Evolutionary conservation across 2,329 filamentous ascomycete species (phyloP).

Genomic region (Cercospora nicotianae): DNA sequence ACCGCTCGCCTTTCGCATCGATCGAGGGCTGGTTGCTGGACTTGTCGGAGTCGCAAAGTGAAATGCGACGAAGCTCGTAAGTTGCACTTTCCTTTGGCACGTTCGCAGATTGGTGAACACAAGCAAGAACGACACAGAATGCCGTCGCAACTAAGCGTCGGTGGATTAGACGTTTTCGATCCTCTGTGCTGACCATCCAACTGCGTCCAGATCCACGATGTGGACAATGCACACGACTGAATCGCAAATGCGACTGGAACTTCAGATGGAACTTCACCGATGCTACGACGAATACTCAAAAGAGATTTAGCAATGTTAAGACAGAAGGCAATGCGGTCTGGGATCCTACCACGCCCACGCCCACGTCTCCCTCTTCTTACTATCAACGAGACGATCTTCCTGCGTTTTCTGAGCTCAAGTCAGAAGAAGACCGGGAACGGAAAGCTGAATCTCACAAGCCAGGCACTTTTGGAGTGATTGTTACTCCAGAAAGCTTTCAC

Average conservation of each 20-base stretch:
- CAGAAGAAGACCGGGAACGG: conserved; percentile 58
- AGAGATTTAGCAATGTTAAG: conserved; percentile 46
- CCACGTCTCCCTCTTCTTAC: conserved; percentile 7
- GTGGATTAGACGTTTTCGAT: not conserved
- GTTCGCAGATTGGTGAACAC: not conserved
- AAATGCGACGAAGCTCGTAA: conserved; percentile 31
- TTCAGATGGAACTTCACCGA: conserved; percentile 49
- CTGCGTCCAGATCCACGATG: conserved; percentile 22
- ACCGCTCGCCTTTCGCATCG: conserved; percentile 52
- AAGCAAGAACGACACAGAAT: conserved; percentile 23
- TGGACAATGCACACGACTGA: conserved; percentile 55
- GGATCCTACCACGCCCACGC: conserved; percentile 42
- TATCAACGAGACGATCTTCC: conserved; percentile 52
- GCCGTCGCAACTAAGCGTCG: not conserved
- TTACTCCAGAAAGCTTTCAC: conserved; percentile 56
- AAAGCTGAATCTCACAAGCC: conserved; percentile 55
- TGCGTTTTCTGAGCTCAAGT: conserved; percentile 54
- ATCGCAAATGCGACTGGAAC: conserved; percentile 59
- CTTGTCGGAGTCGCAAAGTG: conserved; percentile 43
- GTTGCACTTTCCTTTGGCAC: not conserved
- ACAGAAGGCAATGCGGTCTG: conserved; percentile 55
- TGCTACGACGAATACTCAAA: conserved; percentile 37
- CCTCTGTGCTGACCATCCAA: conserved; percentile 5
- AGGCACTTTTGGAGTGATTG: conserved; percentile 58
- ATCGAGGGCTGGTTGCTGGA: conserved; percentile 56